These are phyloP conservation scores for Pestalotiopsis sp. DNA, from an alignment of 2,329 filamentous ascomycete species.

Conservation along the genomic window DNA sequence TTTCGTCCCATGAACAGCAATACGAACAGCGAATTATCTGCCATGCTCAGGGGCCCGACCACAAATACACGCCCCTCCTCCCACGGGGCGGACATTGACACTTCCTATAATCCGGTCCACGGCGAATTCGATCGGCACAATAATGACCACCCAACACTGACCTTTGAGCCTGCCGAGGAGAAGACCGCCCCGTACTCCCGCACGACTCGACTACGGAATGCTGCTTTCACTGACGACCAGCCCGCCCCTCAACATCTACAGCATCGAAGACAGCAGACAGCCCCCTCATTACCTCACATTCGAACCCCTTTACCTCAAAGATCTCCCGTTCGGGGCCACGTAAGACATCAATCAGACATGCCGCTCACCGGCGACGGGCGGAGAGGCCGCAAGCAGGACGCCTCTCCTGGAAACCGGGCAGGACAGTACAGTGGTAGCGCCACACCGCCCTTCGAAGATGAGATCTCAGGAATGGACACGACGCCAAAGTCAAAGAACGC, in stretches of 20 bases:
- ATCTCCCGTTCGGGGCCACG: conserved; percentile 11
- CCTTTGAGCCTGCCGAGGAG: conserved; percentile 23
- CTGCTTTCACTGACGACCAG: conserved; percentile 12
- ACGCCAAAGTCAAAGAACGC: conserved; percentile 32
- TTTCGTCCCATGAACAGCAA: background rate
- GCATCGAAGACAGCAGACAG: conserved; percentile 28
- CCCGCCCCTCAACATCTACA: conserved; percentile 17
- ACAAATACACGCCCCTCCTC: background rate
- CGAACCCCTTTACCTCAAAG: conserved; percentile 11
- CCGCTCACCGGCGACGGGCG: conserved; percentile 42
- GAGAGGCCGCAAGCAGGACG: conserved; percentile 24
- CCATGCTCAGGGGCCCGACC: conserved; percentile 4
- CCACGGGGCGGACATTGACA: background rate
- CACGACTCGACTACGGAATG: background rate
- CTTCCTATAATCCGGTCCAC: conserved; percentile 8
- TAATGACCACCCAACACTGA: conserved; percentile 19
- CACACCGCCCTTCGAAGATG: conserved; percentile 23
- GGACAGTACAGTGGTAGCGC: conserved; percentile 33
- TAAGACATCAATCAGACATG: conserved; percentile 34
- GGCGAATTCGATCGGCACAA: conserved; percentile 16
- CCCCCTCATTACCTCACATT: conserved; percentile 8
- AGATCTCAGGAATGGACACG: conserved; percentile 26
- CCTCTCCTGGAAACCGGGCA: conserved; percentile 28
- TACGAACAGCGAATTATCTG: conserved; percentile 2
- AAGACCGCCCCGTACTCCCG: conserved; percentile 14